Evolutionary conservation across 1,139 yeast species (phyloP).

Genomic region (Candida freyschussii): DNA sequence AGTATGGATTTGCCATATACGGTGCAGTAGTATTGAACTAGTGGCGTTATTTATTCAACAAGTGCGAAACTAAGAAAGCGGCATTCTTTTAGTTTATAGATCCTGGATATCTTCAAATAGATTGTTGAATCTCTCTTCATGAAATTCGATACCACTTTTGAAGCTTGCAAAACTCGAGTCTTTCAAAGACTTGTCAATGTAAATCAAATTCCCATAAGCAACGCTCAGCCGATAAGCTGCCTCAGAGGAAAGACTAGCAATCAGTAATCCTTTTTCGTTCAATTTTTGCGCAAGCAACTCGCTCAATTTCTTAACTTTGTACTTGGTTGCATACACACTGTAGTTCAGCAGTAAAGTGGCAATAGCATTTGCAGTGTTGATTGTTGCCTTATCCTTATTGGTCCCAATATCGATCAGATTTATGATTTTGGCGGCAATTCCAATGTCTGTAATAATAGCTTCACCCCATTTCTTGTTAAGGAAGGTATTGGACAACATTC

Average conservation of each 20-base stretch:
- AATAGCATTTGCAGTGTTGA: slow-evolving; percentile 38
- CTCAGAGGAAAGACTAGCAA: slow-evolving; percentile 39
- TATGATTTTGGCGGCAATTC: slow-evolving; percentile 28
- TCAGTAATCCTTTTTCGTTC: slow-evolving; percentile 19
- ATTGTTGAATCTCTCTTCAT: slow-evolving; percentile 20
- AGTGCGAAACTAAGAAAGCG: no score
- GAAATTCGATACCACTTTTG: slow-evolving; percentile 6
- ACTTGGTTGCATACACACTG: slow-evolving; percentile 32
- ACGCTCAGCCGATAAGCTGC: slow-evolving; percentile 51
- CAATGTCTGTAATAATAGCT: slow-evolving; percentile 29
- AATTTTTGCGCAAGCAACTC: slow-evolving; percentile 27
- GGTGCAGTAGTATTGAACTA: no score
- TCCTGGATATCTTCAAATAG: slow-evolving; percentile 16
- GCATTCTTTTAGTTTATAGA: no score
- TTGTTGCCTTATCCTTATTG: slow-evolving; percentile 16
- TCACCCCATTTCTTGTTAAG: slow-evolving; percentile 42
- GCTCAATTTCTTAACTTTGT: slow-evolving; percentile 24
- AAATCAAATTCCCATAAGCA: slow-evolving; percentile 45
- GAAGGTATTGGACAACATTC: slow-evolving; percentile 49
- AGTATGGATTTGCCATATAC: no score
- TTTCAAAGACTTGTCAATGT: slow-evolving; percentile 28
- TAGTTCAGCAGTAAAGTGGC: slow-evolving; percentile 52
- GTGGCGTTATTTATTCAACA: no score
- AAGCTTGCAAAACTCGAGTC: slow-evolving; percentile 13
- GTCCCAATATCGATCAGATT: slow-evolving; percentile 16